A percentile compares a stretch with the other conserved stretches of the same genome.
Evolutionary conservation across 1,139 yeast genomes (phyloP).

Genomic region (Saccharomyces uvarum): DNA sequence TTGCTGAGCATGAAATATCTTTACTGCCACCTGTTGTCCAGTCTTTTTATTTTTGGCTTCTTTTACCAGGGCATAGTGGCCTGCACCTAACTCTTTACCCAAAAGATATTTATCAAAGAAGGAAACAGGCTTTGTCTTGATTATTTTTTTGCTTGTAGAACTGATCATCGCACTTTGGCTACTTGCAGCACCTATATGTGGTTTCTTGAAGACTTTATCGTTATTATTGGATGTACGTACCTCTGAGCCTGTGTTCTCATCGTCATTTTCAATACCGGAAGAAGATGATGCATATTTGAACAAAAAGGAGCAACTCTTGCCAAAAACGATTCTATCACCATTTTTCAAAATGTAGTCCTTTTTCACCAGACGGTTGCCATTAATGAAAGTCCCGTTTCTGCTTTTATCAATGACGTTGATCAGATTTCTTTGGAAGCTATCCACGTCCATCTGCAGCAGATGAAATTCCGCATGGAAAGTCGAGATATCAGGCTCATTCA

Average conservation of each 20-base stretch:
- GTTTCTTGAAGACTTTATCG: conserved; percentile 25
- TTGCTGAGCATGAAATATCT: conserved; percentile 65
- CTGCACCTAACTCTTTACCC: conserved; percentile 60
- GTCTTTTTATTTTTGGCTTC: conserved; percentile 54
- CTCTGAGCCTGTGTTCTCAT: neutral
- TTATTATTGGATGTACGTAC: conserved; percentile 8
- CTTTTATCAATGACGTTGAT: conserved; percentile 52
- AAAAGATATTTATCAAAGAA: conserved; percentile 56
- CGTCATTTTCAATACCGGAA: conserved; percentile 3
- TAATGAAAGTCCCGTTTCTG: conserved; percentile 61
- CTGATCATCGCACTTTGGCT: conserved; percentile 17
- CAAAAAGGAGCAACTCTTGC: conserved; percentile 50
- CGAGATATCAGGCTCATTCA: conserved; percentile 56
- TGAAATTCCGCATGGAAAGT: conserved; percentile 55
- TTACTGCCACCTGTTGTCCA: conserved; percentile 61
- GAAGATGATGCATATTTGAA: conserved; percentile 38
- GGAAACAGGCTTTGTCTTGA: conserved; percentile 14
- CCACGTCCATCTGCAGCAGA: conserved; percentile 33
- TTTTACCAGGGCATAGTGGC: conserved; percentile 72
- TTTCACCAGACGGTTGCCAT: conserved; percentile 48
- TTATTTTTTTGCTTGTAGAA: conserved; percentile 9
- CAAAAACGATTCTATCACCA: conserved; percentile 60
- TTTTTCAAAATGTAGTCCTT: conserved; percentile 45
- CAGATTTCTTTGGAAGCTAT: conserved; percentile 36
- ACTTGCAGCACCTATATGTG: conserved; percentile 19